Percentiles rank a stretch among this genome's conserved stretches.
Conservation (phyloP, 2,329 filamentous ascomycete species). For the Zasmidium angulare region DNA sequence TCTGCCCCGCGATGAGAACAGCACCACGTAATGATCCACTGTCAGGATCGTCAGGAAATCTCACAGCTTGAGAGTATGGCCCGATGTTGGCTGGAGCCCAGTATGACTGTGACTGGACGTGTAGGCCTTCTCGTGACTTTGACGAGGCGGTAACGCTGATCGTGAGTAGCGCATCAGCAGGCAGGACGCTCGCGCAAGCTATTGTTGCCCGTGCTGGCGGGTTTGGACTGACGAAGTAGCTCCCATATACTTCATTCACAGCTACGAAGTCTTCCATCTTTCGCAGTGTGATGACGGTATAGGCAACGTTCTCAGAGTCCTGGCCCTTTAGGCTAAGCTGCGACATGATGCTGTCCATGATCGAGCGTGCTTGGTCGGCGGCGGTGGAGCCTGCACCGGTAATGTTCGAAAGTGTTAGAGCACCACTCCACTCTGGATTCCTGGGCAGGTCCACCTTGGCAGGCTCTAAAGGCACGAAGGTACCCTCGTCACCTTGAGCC, state of each 20-base stretch:
- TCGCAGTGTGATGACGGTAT: constrained; percentile 67
- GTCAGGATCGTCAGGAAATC: constrained; percentile 40
- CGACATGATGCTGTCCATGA: constrained; percentile 38
- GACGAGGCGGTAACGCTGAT: constrained; percentile 49
- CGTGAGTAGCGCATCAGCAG: constrained; percentile 60
- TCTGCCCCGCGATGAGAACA: constrained; percentile 82
- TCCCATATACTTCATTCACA: constrained; percentile 74
- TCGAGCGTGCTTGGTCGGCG: constrained; percentile 40
- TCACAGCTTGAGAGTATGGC: constrained; percentile 88
- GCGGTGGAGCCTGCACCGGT: constrained; percentile 37
- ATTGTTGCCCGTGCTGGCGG: constrained; percentile 85
- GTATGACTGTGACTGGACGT: constrained; percentile 91
- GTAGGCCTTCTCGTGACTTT: constrained; percentile 56
- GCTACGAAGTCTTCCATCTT: constrained; percentile 75
- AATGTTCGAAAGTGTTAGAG: constrained; percentile 33
- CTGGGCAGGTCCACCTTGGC: neutral
- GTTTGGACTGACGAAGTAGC: constrained; percentile 72
- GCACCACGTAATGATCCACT: constrained; percentile 24
- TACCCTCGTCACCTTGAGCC: neutral
- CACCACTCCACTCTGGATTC: neutral
- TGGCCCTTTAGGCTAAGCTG: constrained; percentile 32
- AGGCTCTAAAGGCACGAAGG: too few species aligned
- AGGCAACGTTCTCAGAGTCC: constrained; percentile 33
- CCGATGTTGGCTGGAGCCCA: constrained; percentile 99
- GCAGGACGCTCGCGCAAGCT: constrained; percentile 69